phyloP scores from a whole-genome alignment of 1,284 basidiomycete species.

The Sporisorium graminicola region DNA sequence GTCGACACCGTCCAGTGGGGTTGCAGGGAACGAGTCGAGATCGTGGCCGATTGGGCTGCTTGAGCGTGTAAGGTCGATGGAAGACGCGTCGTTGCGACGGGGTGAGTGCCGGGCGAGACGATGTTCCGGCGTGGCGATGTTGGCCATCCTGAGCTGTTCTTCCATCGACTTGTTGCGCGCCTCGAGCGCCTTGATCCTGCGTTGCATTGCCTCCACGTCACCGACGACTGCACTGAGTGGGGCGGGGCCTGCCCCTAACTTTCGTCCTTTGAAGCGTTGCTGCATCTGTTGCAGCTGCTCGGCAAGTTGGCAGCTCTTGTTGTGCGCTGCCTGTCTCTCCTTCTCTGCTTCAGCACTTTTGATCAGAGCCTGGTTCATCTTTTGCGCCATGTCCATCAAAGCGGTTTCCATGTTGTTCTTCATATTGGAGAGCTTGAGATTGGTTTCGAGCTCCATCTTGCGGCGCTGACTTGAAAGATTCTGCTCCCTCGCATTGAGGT shows the following conservation, averaged over 20 bases:
- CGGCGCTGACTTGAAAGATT: not conserved
- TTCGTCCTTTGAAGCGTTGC: constrained; percentile 3
- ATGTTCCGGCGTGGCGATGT: constrained; percentile 9
- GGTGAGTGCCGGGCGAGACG: constrained; percentile 7
- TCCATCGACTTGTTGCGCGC: constrained; percentile 7
- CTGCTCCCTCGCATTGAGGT: not conserved
- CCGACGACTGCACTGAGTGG: not conserved
- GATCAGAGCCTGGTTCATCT: constrained; percentile 4
- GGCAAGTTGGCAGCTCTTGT: constrained; percentile 28
- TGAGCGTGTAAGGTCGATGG: constrained; percentile 18
- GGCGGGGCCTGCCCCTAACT: not conserved
- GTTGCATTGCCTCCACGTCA: not conserved
- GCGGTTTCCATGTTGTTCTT: not conserved
- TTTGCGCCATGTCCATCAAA: not conserved
- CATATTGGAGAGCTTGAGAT: constrained; percentile 7
- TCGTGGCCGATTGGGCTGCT: constrained; percentile 16
- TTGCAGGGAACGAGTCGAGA: not conserved
- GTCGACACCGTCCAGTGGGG: constrained; percentile 11
- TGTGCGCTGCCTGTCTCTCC: constrained; percentile 12
- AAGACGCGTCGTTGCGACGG: not conserved
- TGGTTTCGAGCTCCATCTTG: not conserved
- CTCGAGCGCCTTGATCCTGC: constrained; percentile 25
- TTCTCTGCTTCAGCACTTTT: constrained; percentile 5
- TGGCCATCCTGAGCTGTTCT: constrained; percentile 3
- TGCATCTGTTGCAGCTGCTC: constrained; percentile 22